Evolutionary conservation across 352 stramenopile genomes (phyloP), one percentile per base, ranked within the genome.

Genomic region (Pythium diclinum): DNA sequence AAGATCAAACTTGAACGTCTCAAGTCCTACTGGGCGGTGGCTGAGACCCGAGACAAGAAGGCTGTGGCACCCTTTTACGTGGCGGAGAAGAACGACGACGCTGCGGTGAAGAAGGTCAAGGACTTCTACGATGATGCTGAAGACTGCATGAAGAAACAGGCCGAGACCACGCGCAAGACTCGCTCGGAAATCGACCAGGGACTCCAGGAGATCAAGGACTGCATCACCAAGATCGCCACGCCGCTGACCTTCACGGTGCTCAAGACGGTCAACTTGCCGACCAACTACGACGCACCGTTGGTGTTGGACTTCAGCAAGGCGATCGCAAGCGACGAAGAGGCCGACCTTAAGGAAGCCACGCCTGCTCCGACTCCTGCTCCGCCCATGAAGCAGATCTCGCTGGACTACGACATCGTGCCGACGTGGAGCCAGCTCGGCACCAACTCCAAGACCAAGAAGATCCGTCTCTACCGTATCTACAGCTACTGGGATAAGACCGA

Each of bases 121-220:
- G 51, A 59, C 30, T 66, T 47, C 25, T 66, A 66, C 38, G 36
- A 53, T 34, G 48, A 14, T 38, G 59, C 59, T 4, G 28, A 66
- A 11, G 44, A 32, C 6, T 66, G 59, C 23, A 34, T 66, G 32
- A 17, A 49, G 28, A 64, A 64, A 46, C 48, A 62, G 30, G 0
- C 8, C 3, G 58, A 56, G 25, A 21, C 7, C 11, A n/a, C 17
- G 21, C 30, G 21, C 11, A 57, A 57, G 33, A 51, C 17, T 10
- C 33, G 33, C 13, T 10, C 30, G n/a, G 10, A 56, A 3, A 36
- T 57, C 6, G n/a, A 64, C 7, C 17, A 19, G 1, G 58, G 10
- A 3, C 33, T 64, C 21, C 8, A 23, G 6, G 58, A 36, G 46
- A 57, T 56, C 46, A 38, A 40, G 2, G 30, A 32, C 6, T 64